Conservation (phyloP, 2,329 filamentous ascomycete species). For the Ophiostoma perfectum region DNA sequence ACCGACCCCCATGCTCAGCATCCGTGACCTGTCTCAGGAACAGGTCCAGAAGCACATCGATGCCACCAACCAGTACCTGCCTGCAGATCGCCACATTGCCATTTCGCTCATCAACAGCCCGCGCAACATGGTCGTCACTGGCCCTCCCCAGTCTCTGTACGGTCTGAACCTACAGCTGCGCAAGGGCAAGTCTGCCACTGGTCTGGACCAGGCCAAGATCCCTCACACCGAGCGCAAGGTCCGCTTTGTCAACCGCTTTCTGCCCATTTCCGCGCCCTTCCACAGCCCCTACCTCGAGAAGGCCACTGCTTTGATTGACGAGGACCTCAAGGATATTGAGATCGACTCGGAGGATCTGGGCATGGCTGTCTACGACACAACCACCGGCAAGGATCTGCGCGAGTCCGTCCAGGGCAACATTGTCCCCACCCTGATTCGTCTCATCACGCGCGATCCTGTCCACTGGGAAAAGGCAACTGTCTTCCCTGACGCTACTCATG, state of each 20-base stretch:
- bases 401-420: conserved; percentile 67
- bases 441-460: conserved; percentile 91
- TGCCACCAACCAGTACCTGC: conserved; percentile 93
- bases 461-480: conserved; percentile 94
- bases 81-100: conserved; percentile 83
- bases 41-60: conserved; percentile 96
- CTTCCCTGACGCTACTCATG: conserved; percentile 86
- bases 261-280: conserved; percentile 96
- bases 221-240: conserved; percentile 95
- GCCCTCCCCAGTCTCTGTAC: conserved; percentile 90
- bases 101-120: conserved; percentile 97
- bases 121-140: conserved; percentile 93
- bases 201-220: conserved; percentile 88
- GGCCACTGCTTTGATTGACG: conserved; percentile 74
- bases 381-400: conserved; percentile 79
- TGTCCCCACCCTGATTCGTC: conserved; percentile 76
- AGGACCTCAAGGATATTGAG: conserved; percentile 76
- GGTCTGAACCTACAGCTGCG: conserved; percentile 91
- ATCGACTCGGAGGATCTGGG: conserved; percentile 69
- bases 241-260: conserved; percentile 92
- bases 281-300: conserved; percentile 89
- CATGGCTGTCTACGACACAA: conserved; percentile 86
- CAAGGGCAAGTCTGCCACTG: conserved; percentile 97
- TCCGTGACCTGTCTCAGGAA: conserved; percentile 80
- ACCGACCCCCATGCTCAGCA: conserved; percentile 96